phyloP scores from a whole-genome alignment of 768 basidiomycete species.

The Lyophyllum semitale region DNA sequence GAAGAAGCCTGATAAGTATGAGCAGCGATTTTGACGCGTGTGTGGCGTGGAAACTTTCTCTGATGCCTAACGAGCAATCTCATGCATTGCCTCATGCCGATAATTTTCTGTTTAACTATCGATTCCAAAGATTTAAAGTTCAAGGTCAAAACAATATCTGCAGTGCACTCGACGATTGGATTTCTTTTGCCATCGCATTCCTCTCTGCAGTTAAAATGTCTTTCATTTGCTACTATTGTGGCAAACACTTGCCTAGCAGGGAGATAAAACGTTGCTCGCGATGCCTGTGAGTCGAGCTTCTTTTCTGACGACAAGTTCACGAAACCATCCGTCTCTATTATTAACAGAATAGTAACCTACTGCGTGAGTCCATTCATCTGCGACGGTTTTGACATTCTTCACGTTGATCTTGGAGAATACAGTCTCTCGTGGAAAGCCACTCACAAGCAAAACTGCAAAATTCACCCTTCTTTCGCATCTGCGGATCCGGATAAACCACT shows the following conservation, averaged over 20 bases:
- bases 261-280: slow-evolving; percentile 14
- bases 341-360: slow-evolving; percentile 14
- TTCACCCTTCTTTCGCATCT: slow-evolving; percentile 10
- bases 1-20: too few relatives aligned
- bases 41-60: too few relatives aligned
- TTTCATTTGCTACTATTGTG: slow-evolving; percentile 15
- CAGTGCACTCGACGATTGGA: too few relatives aligned
- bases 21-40: too few relatives aligned
- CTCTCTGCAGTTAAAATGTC: background rate
- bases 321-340: too few relatives aligned
- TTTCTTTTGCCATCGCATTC: too few relatives aligned
- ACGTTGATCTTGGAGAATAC: background rate
- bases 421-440: slow-evolving; percentile 19
- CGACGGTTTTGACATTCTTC: background rate
- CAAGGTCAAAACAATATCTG: too few relatives aligned
- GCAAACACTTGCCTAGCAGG: slow-evolving; percentile 5
- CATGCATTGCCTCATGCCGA: too few relatives aligned
- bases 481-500: background rate
- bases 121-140: too few relatives aligned
- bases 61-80: too few relatives aligned
- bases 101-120: too few relatives aligned
- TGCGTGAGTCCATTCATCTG: slow-evolving; percentile 4
- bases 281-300: slow-evolving; percentile 6
- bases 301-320: background rate
- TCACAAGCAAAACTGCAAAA: slow-evolving; percentile 13